Percentiles rank a stretch among this genome's conserved stretches.
Evolutionary conservation across 768 basidiomycete species (phyloP).

Genomic region (Auriscalpium microsporum): DNA sequence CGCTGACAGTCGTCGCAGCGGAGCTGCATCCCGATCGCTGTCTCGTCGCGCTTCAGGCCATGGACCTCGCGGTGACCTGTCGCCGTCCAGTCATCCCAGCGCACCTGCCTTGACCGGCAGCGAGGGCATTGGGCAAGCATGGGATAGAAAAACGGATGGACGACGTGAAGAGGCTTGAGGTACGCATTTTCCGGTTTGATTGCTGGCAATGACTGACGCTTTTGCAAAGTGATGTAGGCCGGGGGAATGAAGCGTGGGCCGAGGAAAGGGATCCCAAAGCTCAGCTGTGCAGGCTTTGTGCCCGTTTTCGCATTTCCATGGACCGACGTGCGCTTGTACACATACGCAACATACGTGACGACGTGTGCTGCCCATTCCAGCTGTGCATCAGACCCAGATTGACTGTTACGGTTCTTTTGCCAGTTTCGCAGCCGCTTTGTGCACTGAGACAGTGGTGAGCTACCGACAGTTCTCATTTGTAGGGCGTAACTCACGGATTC

Average conservation of each 20-base stretch:
- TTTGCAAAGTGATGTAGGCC: slow-evolving; percentile 7
- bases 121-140: slow-evolving; percentile 6
- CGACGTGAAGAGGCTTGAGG: slow-evolving; percentile 16
- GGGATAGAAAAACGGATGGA: slow-evolving; percentile 19
- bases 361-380: slow-evolving; percentile 18
- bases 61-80: slow-evolving; percentile 17
- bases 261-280: slow-evolving; percentile 10
- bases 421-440: neutral
- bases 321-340: slow-evolving; percentile 4
- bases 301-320: slow-evolving; percentile 1
- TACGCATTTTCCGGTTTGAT: slow-evolving; percentile 9
- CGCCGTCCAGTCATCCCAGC: slow-evolving; percentile 13
- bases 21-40: slow-evolving; percentile 11
- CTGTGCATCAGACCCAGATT: slow-evolving; percentile 8
- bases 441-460: neutral
- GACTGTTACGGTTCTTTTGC: neutral
- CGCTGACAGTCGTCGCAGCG: slow-evolving; percentile 10
- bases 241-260: slow-evolving; percentile 19
- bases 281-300: neutral
- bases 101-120: slow-evolving; percentile 1
- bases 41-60: slow-evolving; percentile 12
- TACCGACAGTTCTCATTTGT: too few species aligned
- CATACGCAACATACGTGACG: slow-evolving; percentile 16
- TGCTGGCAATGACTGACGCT: neutral
- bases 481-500: neutral